Percentiles rank a stretch among this genome's conserved stretches.
phyloP scores from a whole-genome alignment of 2,329 filamentous ascomycete species.

The Huntiella abstrusa region DNA sequence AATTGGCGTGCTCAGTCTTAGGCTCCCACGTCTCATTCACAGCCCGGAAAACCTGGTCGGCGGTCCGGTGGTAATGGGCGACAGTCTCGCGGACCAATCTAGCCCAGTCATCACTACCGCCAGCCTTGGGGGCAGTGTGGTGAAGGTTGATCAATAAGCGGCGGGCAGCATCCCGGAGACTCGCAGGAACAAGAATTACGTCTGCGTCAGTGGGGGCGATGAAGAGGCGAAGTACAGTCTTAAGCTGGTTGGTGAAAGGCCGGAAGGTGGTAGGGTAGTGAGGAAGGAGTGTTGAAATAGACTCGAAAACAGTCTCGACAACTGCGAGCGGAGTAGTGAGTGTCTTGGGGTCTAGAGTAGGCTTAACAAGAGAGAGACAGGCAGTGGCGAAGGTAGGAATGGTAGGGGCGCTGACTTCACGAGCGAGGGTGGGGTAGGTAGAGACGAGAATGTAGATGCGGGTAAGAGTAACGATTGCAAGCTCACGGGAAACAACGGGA shows the following conservation, averaged over 20 bases:
- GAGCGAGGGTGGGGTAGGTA: conserved; percentile 61
- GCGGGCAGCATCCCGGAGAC: conserved; percentile 38
- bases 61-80: conserved; percentile 46
- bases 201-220: conserved; percentile 46
- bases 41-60: conserved; percentile 60
- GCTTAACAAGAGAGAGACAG: conserved; percentile 47
- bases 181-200: conserved; percentile 26
- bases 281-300: conserved; percentile 54
- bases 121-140: conserved; percentile 64
- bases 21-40: conserved; percentile 71
- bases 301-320: conserved; percentile 49
- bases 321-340: conserved; percentile 26
- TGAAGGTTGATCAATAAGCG: conserved; percentile 53
- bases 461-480: conserved; percentile 59
- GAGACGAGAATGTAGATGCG: conserved; percentile 72
- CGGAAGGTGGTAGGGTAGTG: conserved; percentile 70
- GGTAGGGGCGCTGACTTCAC: conserved; percentile 75
- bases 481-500: conserved; percentile 51
- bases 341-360: conserved; percentile 22
- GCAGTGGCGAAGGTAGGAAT: conserved; percentile 55
- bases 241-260: conserved; percentile 52
- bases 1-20: conserved; percentile 28
- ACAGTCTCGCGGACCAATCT: conserved; percentile 44
- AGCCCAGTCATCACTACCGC: conserved; percentile 59
- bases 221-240: conserved; percentile 36